These are phyloP conservation scores for Wickerhamomyces canadensis DNA, from an alignment of 805 yeast genomes.

Conservation along the genomic window DNA sequence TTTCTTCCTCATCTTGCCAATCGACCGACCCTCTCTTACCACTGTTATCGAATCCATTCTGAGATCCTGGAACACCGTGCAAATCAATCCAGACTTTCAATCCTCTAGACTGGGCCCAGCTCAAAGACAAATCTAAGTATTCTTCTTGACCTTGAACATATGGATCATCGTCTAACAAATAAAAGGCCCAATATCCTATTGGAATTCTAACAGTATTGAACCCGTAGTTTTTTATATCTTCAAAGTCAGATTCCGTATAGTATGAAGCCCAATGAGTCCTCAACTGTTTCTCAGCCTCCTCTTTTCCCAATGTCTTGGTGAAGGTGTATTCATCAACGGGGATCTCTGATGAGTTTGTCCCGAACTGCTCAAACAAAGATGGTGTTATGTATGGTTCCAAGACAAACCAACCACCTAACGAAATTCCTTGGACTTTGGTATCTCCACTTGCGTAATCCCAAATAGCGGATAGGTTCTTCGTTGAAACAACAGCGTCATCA, in stretches of 20 bases:
- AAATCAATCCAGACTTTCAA: slow-evolving; percentile 85
- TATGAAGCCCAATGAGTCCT: slow-evolving; percentile 74
- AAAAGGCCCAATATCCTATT: slow-evolving; percentile 92
- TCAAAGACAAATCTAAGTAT: slow-evolving; percentile 70
- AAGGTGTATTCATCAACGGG: slow-evolving; percentile 86
- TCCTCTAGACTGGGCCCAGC: slow-evolving; percentile 60
- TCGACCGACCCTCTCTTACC: slow-evolving; percentile 49
- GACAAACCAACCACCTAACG: slow-evolving; percentile 88
- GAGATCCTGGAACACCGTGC: slow-evolving; percentile 97
- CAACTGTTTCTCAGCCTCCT: slow-evolving; percentile 45
- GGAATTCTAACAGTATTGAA: slow-evolving; percentile 87
- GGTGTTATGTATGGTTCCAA: slow-evolving; percentile 86
- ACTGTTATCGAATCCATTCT: slow-evolving; percentile 86
- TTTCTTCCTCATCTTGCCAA: slow-evolving; percentile 36
- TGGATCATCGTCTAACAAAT: slow-evolving; percentile 60
- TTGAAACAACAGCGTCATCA: too few species aligned
- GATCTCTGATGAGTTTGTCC: slow-evolving; percentile 31
- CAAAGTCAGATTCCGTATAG: slow-evolving; percentile 69
- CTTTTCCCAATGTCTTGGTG: slow-evolving; percentile 54
- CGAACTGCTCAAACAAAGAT: slow-evolving; percentile 53
- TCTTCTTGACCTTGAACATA: slow-evolving; percentile 77
- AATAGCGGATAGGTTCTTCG: background rate
- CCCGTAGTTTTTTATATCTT: slow-evolving; percentile 52
- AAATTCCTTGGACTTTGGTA: slow-evolving; percentile 50
- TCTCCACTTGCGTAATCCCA: slow-evolving; percentile 18